These are phyloP conservation scores for Plasmodium chabaudi DNA, from an alignment of 169 alveolate species.

Conservation along the genomic window DNA sequence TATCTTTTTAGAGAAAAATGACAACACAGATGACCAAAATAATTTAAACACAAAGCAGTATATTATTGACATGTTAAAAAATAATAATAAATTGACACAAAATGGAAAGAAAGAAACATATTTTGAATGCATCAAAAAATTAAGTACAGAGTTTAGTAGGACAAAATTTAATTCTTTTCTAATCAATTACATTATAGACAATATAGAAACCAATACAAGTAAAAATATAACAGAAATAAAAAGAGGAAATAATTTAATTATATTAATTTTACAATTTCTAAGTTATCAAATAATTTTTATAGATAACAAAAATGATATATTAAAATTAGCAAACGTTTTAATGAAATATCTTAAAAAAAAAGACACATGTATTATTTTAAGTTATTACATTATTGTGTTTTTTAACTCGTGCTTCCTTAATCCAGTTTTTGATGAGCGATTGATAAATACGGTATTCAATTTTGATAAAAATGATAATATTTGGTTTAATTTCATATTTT, in stretches of 20 bases:
- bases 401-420: conserved; percentile 68
- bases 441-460: conserved; percentile 42
- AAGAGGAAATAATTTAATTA: conserved; percentile 33
- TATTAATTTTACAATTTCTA: conserved; percentile 49
- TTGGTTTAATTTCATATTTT: conserved; percentile 65
- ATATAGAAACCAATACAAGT: conserved; percentile 33
- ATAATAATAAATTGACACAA: not conserved
- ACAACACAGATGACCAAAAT: not conserved
- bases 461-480: conserved; percentile 65
- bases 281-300: conserved; percentile 47
- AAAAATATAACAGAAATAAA: conserved; percentile 36
- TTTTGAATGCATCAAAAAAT: conserved; percentile 44
- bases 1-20: conserved; percentile 2
- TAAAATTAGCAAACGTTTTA: conserved; percentile 36
- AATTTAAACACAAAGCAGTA: not conserved
- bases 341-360: conserved; percentile 57
- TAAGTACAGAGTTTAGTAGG: conserved; percentile 33
- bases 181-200: conserved; percentile 47
- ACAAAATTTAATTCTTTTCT: conserved; percentile 39
- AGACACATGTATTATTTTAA: conserved; percentile 9
- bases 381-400: conserved; percentile 49
- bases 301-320: conserved; percentile 64
- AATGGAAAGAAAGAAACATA: conserved; percentile 12
- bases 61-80: conserved; percentile 3
- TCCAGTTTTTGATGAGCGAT: conserved; percentile 38